Evolutionary conservation across 2,329 filamentous ascomycete species (phyloP).

Genomic region (Colletotrichum sojae): DNA sequence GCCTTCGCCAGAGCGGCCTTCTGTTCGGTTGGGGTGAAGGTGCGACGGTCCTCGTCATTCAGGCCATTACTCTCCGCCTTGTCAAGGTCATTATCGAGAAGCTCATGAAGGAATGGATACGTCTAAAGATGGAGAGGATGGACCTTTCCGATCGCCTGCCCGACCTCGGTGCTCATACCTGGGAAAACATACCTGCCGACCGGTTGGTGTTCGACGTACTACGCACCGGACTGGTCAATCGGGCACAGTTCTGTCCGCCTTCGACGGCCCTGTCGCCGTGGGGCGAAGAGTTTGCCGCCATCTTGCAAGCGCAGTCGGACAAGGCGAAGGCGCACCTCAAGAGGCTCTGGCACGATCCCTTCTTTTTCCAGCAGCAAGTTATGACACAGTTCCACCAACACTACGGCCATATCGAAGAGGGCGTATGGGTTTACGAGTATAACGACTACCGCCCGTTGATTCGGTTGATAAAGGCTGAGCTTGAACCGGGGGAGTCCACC

Average conservation of each 20-base stretch:
- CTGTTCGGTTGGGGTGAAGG: constrained; percentile 32
- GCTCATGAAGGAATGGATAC: background rate
- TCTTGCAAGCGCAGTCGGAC: background rate
- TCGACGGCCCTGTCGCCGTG: background rate
- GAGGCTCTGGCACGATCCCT: background rate
- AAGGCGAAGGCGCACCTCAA: background rate
- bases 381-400: constrained; percentile 1
- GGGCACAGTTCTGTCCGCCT: background rate
- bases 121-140: background rate
- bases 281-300: background rate
- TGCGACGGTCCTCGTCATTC: constrained; percentile 20
- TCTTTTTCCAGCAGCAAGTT: constrained; percentile 3
- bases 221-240: background rate
- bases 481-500: no score
- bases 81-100: background rate
- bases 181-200: background rate
- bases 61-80: constrained; percentile 19
- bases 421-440: background rate
- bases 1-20: constrained; percentile 6
- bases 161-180: background rate
- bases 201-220: background rate
- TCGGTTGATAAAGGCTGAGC: no score
- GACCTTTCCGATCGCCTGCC: background rate
- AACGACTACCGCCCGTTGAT: no score
- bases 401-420: constrained; percentile 2